Evolutionary conservation across 2,329 filamentous ascomycete species (phyloP).

Genomic region (Xylaria sp.): DNA sequence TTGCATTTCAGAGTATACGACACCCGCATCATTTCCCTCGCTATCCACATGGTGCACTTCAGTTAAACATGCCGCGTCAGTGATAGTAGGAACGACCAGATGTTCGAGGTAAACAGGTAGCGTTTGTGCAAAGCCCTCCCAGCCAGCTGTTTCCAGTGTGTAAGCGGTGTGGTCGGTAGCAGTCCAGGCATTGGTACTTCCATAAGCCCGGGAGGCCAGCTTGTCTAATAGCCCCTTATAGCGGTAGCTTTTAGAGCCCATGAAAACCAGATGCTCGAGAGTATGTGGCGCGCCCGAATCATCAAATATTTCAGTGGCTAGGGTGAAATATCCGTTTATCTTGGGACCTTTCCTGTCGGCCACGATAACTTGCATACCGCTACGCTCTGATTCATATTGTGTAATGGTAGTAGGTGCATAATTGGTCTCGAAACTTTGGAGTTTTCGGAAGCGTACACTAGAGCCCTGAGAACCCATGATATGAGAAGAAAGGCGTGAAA

Average conservation of each 20-base stretch:
- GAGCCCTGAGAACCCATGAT: slow-evolving; percentile 66
- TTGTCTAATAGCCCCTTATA: slow-evolving; percentile 97
- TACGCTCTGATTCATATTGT: slow-evolving; percentile 94
- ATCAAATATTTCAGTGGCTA: slow-evolving; percentile 97
- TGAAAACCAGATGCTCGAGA: slow-evolving; percentile 84
- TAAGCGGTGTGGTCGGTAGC: slow-evolving; percentile 97
- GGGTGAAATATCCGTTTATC: slow-evolving; percentile 90
- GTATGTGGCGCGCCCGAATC: slow-evolving; percentile 93
- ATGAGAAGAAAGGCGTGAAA: slow-evolving; percentile 40
- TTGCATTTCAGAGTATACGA: slow-evolving; percentile 99
- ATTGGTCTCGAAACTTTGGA: slow-evolving; percentile 88
- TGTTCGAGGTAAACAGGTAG: slow-evolving; percentile 96
- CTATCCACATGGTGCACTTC: slow-evolving; percentile 97
- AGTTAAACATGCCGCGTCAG: slow-evolving; percentile 91
- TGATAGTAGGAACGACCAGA: slow-evolving; percentile 88
- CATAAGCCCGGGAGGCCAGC: slow-evolving; percentile 91
- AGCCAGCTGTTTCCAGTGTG: slow-evolving; percentile 92
- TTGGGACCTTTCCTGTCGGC: slow-evolving; percentile 96
- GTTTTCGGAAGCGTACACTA: slow-evolving; percentile 76
- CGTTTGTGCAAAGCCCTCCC: slow-evolving; percentile 96
- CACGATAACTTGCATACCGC: slow-evolving; percentile 93
- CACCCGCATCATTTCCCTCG: slow-evolving; percentile 91
- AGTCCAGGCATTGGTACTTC: slow-evolving; percentile 96
- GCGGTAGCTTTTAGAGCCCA: slow-evolving; percentile 91
- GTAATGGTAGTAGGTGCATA: slow-evolving; percentile 90